Evolutionary conservation across 345 rosid species (phyloP).

Genomic region (Gynandropsis gynandra): DNA sequence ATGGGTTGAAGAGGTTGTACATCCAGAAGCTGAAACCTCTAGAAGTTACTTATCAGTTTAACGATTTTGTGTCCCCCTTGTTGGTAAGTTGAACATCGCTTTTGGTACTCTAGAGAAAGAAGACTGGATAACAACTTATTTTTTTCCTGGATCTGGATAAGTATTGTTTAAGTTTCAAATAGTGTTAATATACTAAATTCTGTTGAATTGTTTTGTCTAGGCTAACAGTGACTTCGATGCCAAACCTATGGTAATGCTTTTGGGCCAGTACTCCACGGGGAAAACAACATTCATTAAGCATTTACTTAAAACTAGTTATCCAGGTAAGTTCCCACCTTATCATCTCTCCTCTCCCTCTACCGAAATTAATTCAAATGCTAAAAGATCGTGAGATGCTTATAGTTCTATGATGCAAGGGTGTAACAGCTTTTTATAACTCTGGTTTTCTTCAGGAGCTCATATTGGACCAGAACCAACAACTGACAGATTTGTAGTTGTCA

Average conservation of each 20-base stretch:
- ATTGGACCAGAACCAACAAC: conserved; percentile 99
- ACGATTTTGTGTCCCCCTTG: conserved; percentile 87
- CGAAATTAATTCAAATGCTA: not conserved
- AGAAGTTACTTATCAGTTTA: conserved; percentile 77
- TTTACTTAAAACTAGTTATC: conserved; percentile 73
- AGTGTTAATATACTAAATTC: conserved; percentile 5
- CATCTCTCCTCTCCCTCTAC: not conserved
- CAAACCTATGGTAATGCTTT: conserved; percentile 95
- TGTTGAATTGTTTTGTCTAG: conserved; percentile 33
- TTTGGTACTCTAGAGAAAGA: not conserved
- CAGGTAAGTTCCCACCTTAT: conserved; percentile 41
- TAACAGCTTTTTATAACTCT: not conserved
- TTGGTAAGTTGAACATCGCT: conserved; percentile 46
- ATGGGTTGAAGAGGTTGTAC: conserved; percentile 86
- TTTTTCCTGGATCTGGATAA: not conserved
- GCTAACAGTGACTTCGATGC: conserved; percentile 90
- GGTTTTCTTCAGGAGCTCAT: conserved; percentile 70
- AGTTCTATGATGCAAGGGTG: not conserved
- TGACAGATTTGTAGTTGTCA: conserved; percentile 95
- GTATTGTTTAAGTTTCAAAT: conserved; percentile 18
- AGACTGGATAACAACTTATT: too few relatives aligned
- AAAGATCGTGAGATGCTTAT: not conserved
- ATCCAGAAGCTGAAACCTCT: conserved; percentile 87
- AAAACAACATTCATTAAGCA: conserved; percentile 97
- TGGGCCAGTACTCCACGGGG: conserved; percentile 98